These are phyloP conservation scores for Cenococcum geophilum DNA, from an alignment of 495 filamentous ascomycete species.

Conservation along the genomic window DNA sequence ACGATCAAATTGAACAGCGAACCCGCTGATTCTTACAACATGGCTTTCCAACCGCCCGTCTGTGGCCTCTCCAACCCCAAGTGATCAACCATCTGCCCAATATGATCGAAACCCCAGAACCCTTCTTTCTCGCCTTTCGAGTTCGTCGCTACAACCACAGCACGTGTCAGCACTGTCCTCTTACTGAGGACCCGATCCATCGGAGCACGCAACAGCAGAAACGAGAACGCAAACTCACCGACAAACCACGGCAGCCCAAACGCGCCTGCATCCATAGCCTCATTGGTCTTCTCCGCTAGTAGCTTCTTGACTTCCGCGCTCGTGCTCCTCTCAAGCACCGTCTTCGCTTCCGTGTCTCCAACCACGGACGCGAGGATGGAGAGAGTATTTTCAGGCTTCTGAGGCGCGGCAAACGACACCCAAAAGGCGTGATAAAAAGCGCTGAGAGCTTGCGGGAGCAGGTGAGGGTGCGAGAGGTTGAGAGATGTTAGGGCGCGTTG, in stretches of 20 bases:
- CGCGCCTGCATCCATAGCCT: constrained; percentile 46
- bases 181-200: too few relatives aligned
- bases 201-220: neutral
- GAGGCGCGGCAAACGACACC: constrained; percentile 47
- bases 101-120: constrained; percentile 67
- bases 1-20: too few relatives aligned
- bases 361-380: constrained; percentile 45
- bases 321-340: constrained; percentile 49
- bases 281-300: too few relatives aligned
- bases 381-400: constrained; percentile 45
- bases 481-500: constrained; percentile 37
- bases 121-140: constrained; percentile 52
- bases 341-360: constrained; percentile 50
- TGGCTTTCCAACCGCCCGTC: constrained; percentile 44
- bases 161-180: constrained; percentile 7
- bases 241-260: constrained; percentile 72
- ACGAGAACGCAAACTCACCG: constrained; percentile 38
- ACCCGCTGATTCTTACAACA: constrained; percentile 39
- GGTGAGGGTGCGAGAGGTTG: constrained; percentile 38
- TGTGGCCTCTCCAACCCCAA: constrained; percentile 48
- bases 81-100: constrained; percentile 58
- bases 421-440: constrained; percentile 54
- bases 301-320: constrained; percentile 49
- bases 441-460: constrained; percentile 44
- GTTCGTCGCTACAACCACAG: constrained; percentile 42